Percentiles rank a stretch among this genome's conserved stretches.
Evolutionary conservation across 208 protist species (phyloP).

Genomic region (Leishmania gerbilli): DNA sequence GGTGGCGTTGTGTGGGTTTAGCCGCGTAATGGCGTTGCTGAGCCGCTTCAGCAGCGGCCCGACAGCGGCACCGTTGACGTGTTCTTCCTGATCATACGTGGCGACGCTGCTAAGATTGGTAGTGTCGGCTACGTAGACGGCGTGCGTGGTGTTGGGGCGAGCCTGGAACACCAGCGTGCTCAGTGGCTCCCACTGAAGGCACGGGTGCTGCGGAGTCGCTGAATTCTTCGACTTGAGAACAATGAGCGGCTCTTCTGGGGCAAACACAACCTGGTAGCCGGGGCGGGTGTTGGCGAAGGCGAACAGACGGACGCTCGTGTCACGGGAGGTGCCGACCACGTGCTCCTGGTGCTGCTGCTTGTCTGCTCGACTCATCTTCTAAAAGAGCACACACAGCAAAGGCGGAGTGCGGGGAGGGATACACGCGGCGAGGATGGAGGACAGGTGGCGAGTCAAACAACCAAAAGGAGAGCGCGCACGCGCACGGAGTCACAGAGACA

Average conservation of each 20-base stretch:
- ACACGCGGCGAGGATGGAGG: neutral
- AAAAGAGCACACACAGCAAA: neutral
- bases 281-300: constrained; percentile 75
- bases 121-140: constrained; percentile 74
- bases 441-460: neutral
- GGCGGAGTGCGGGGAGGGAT: no score
- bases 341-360: constrained; percentile 65
- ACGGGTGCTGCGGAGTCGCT: constrained; percentile 57
- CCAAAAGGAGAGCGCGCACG: neutral
- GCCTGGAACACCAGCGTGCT: constrained; percentile 55
- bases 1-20: constrained; percentile 78
- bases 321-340: constrained; percentile 62
- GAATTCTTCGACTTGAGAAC: constrained; percentile 69
- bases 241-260: constrained; percentile 70
- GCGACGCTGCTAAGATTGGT: constrained; percentile 37
- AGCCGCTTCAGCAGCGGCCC: constrained; percentile 65
- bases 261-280: constrained; percentile 69
- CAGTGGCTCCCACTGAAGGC: constrained; percentile 69
- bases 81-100: constrained; percentile 56
- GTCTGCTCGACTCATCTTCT: constrained; percentile 66
- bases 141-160: constrained; percentile 73
- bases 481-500: neutral
- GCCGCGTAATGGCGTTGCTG: constrained; percentile 55
- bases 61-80: constrained; percentile 39
- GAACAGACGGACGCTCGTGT: constrained; percentile 68